A percentile compares a stretch with the other conserved stretches of the same genome.
Conservation (phyloP, 169 alveolate species). For the Plasmodium relictum region DNA sequence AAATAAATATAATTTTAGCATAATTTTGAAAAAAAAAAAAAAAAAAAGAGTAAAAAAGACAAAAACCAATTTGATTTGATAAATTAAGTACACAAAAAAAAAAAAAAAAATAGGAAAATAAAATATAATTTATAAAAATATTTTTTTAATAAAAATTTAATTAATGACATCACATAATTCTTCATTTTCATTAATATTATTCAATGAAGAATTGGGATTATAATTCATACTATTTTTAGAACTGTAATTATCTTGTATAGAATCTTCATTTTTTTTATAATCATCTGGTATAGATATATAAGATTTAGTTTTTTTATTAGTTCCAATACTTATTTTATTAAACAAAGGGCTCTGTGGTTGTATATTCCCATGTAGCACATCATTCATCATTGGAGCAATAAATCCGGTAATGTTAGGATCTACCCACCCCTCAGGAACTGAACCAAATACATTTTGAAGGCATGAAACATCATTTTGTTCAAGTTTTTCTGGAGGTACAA, state of each 20-base stretch:
- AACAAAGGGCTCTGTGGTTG: constrained; percentile 60
- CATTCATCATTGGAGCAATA: constrained; percentile 91
- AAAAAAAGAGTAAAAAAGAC: not conserved
- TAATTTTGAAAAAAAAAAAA: not conserved
- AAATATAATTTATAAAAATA: not conserved
- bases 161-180: constrained; percentile 8
- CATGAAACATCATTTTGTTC: constrained; percentile 80
- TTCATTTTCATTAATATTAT: constrained; percentile 10
- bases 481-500: constrained; percentile 78
- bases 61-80: not conserved
- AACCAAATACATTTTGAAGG: constrained; percentile 83
- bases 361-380: constrained; percentile 86
- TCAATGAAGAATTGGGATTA: constrained; percentile 17
- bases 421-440: constrained; percentile 87
- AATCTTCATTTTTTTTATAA: not conserved
- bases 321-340: constrained; percentile 54
- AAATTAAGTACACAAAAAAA: no score
- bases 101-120: not conserved
- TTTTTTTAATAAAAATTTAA: not conserved
- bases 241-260: not conserved
- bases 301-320: not conserved
- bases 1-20: not conserved
- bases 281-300: constrained; percentile 9
- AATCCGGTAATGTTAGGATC: constrained; percentile 90
- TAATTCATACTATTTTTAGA: not conserved